phyloP scores from a whole-genome alignment of 2,329 filamentous ascomycete species.

The Fusarium sp. region DNA sequence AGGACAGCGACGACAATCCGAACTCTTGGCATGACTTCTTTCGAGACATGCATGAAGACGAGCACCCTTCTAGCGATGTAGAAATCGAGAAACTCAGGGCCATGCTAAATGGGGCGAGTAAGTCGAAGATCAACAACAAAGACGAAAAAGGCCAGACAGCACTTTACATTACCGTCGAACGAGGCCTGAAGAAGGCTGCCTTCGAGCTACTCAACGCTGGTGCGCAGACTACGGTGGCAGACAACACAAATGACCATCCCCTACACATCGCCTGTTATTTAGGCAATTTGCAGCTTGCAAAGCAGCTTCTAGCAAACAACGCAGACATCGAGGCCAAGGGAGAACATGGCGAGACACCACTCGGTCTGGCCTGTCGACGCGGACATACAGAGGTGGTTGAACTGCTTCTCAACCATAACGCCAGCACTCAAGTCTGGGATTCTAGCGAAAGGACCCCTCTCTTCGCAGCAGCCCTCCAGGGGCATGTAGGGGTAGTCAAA shows the following conservation, averaged over 20 bases:
- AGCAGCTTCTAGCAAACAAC: not conserved
- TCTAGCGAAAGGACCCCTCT: not conserved
- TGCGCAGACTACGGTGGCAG: not conserved
- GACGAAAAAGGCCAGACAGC: not conserved
- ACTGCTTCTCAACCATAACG: not conserved
- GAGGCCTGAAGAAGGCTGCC: not conserved
- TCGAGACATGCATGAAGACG: not conserved
- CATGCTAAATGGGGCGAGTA: not conserved
- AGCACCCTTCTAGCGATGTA: not conserved
- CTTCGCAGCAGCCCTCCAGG: not conserved
- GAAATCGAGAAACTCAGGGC: not conserved
- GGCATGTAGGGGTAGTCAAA: not conserved
- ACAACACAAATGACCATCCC: not conserved
- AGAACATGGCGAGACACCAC: not conserved
- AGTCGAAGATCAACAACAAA: not conserved
- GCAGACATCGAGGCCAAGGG: not conserved
- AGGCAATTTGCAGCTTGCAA: not conserved
- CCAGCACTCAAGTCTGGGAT: not conserved
- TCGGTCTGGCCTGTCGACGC: not conserved
- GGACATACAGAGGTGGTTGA: not conserved
- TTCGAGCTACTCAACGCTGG: not conserved
- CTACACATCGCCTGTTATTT: not conserved
- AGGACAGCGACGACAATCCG: not conserved
- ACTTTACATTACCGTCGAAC: not conserved
- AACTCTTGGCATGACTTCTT: not conserved